These are phyloP conservation scores for Suillus variegatus DNA, from an alignment of 768 basidiomycete genomes.

Conservation along the genomic window DNA sequence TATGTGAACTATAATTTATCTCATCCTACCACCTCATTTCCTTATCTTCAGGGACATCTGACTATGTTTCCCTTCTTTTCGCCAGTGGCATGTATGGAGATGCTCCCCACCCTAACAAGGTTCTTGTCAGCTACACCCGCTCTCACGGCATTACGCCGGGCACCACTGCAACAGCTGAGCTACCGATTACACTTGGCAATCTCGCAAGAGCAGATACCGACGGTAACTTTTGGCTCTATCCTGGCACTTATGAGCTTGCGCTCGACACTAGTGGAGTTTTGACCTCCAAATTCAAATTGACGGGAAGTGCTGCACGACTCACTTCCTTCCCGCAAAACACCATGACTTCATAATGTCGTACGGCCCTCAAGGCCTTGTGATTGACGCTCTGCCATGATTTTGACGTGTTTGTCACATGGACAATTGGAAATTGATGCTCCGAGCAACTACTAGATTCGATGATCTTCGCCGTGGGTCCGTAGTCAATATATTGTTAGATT, in stretches of 20 bases:
- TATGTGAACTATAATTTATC: not conserved
- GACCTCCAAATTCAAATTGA: slow-evolving; percentile 44
- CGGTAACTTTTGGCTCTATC: slow-evolving; percentile 47
- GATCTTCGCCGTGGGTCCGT: not conserved
- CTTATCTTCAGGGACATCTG: slow-evolving; percentile 38
- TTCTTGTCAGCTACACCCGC: slow-evolving; percentile 51
- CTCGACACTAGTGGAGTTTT: slow-evolving; percentile 44
- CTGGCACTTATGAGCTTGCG: slow-evolving; percentile 42
- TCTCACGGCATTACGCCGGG: slow-evolving; percentile 34
- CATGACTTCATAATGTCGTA: slow-evolving; percentile 3
- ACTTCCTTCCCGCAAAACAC: slow-evolving; percentile 40
- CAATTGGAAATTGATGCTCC: not conserved
- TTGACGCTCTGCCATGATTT: not conserved
- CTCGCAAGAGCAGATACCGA: slow-evolving; percentile 48
- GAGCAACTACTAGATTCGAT: not conserved
- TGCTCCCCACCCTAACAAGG: slow-evolving; percentile 51
- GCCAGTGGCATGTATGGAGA: slow-evolving; percentile 49
- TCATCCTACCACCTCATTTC: not conserved
- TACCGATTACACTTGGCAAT: slow-evolving; percentile 48
- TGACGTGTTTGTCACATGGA: not conserved
- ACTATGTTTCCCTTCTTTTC: slow-evolving; percentile 58
- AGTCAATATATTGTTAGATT: not conserved
- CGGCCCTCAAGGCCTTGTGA: not conserved
- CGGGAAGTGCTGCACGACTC: slow-evolving; percentile 42
- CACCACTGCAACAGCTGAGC: slow-evolving; percentile 30